Evolutionary conservation across 2,329 filamentous ascomycete genomes (phyloP), one percentile per base, ranked within the genome.

Genomic region (Beauveria bassiana): DNA sequence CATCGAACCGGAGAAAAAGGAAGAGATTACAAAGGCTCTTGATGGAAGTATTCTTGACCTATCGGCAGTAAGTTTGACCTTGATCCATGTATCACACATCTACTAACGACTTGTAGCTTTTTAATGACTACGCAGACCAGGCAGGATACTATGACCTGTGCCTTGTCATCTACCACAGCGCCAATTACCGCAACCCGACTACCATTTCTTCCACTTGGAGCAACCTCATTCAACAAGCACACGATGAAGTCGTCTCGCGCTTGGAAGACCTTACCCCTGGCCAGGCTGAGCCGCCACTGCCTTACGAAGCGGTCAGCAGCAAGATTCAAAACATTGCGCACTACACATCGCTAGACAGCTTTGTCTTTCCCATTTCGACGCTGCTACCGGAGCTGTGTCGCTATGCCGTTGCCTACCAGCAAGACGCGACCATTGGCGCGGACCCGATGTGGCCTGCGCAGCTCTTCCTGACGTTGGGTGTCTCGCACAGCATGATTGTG

Each of bases 121-220:
- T 91, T 77, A 96, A 98, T 71, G 79, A 86, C 65, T 99, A 92
- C 69, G 91, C 93, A 61, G 93, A 97, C 70, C 88, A 91, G 69
- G 95, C 91, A 2, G 88, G 86, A 55, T 99, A 99, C 79, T 93
- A 92, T 75, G 95, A 98, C 71, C 84, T 99, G 56, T 96, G 91
- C 71, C 84, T 99, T 9, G 81, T 93, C 63, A 96, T 99, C 69
- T 98, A 93, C 78, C 89, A 96, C 73, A 85, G 89, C 1, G 93
- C 93, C 51, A 92, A 98, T 73, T 91, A 96, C 78, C 89, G 93
- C 68, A 96, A 93, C 69, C 82, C 91, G 1, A 86, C 90, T 47
- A 90, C 95, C 65, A 95, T 99, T 68, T 82, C 84, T 60, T 81
- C 87, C 46, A 96, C 91, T 3, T 99, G 95, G 95, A 82, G 86